These are phyloP conservation scores for Viola pubescens DNA, from an alignment of 441 rosid species.

Conservation along the genomic window DNA sequence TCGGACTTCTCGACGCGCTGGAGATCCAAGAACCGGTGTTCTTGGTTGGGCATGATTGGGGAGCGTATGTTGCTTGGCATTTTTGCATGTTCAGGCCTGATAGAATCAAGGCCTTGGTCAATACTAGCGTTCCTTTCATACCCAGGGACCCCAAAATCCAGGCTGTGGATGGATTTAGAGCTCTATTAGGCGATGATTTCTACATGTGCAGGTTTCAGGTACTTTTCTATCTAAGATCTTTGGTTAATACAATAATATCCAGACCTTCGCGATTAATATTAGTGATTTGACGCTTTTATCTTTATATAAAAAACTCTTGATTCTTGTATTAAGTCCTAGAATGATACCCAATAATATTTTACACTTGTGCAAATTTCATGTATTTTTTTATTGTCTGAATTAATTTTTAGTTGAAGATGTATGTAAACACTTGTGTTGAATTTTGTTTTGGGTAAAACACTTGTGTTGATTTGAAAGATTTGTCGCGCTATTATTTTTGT, in stretches of 20 bases:
- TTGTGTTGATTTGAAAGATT: no score
- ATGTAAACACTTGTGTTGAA: no score
- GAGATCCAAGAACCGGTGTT: constrained; percentile 34
- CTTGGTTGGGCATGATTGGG: constrained; percentile 63
- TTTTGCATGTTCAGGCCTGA: constrained; percentile 56
- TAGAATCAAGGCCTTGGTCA: constrained; percentile 43
- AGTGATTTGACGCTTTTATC: no score
- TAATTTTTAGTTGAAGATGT: no score
- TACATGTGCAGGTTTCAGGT: constrained; percentile 73
- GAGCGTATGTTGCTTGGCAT: constrained; percentile 54
- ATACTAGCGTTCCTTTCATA: constrained; percentile 45
- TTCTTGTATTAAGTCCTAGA: no score
- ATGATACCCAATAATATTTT: no score
- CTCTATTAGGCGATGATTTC: constrained; percentile 49
- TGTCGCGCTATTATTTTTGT: no score
- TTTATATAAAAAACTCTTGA: no score
- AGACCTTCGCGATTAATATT: no score
- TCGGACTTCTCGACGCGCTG: constrained; percentile 47
- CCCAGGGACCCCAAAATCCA: constrained; percentile 41
- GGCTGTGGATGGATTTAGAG: constrained; percentile 35
- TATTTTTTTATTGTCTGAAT: no score
- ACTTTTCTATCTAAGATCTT: background rate
- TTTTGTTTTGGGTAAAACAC: no score
- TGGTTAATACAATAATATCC: background rate
- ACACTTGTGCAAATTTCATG: no score